These are phyloP conservation scores for Acanthamoeba culbertsoni DNA, from an alignment of 208 protist species.

Conservation along the genomic window DNA sequence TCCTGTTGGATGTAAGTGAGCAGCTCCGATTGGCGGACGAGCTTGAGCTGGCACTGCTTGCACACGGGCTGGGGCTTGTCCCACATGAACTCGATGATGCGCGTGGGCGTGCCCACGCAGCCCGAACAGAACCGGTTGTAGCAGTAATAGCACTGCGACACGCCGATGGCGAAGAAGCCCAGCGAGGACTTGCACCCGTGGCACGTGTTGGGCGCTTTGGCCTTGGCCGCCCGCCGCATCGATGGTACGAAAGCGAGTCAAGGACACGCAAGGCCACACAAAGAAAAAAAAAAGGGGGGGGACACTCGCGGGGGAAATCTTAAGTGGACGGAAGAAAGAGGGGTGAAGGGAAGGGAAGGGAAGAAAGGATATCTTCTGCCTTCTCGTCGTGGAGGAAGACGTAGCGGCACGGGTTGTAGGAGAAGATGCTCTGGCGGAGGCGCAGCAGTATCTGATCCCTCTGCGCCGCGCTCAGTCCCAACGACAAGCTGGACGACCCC, in stretches of 20 bases:
- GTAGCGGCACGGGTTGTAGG: conserved; percentile 42
- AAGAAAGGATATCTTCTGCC: conserved; percentile 38
- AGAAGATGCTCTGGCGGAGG: conserved; percentile 4
- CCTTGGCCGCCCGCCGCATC: neutral
- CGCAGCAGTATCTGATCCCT: conserved; percentile 16
- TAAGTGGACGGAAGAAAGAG: neutral
- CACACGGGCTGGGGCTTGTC: conserved; percentile 56
- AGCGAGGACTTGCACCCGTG: neutral
- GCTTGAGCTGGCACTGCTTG: conserved; percentile 15
- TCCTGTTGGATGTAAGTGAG: conserved; percentile 8
- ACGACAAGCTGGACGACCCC: neutral
- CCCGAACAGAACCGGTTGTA: conserved; percentile 31
- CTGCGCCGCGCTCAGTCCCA: conserved; percentile 7
- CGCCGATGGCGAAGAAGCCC: conserved; percentile 13
- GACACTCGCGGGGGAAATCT: neutral
- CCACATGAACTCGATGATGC: conserved; percentile 55
- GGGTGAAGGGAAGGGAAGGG: neutral
- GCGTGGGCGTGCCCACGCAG: neutral
- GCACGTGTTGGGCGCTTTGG: neutral
- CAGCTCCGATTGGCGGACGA: conserved; percentile 23
- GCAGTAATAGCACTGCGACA: conserved; percentile 50
- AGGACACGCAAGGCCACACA: neutral
- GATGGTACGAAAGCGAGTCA: neutral
- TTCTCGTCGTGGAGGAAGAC: conserved; percentile 49
- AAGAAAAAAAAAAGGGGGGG: neutral